These are phyloP conservation scores for Pseudohyphozyma bogoriensis DNA, from an alignment of 768 basidiomycete genomes.

Conservation along the genomic window DNA sequence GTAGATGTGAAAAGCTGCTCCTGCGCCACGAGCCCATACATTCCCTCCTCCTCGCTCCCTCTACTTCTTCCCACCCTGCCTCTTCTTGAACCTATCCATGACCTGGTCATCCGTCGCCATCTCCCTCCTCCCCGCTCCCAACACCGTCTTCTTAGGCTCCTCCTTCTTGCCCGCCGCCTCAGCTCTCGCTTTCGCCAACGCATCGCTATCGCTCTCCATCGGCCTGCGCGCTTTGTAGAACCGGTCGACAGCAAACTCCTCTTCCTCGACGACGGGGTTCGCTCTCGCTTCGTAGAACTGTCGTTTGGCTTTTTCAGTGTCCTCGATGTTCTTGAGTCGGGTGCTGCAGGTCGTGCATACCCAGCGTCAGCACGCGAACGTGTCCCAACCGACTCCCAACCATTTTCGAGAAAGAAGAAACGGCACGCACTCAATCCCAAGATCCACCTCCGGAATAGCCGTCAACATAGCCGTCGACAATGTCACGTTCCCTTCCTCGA, in stretches of 20 bases:
- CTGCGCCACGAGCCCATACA: no score
- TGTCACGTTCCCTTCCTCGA: slow-evolving; percentile 85
- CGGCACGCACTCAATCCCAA: slow-evolving; percentile 86
- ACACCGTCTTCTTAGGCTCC: neutral
- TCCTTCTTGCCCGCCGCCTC: slow-evolving; percentile 59
- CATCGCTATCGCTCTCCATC: slow-evolving; percentile 73
- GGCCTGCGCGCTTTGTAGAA: slow-evolving; percentile 78
- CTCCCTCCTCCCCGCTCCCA: neutral
- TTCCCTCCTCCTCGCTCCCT: slow-evolving; percentile 19
- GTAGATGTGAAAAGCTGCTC: no score
- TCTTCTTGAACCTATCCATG: slow-evolving; percentile 95
- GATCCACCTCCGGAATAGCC: slow-evolving; percentile 93
- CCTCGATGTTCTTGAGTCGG: slow-evolving; percentile 88
- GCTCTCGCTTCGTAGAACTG: slow-evolving; percentile 52
- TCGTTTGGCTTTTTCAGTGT: slow-evolving; percentile 92
- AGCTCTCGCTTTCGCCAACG: slow-evolving; percentile 74
- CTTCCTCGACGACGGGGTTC: slow-evolving; percentile 44
- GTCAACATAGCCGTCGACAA: slow-evolving; percentile 92
- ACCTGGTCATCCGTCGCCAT: slow-evolving; percentile 88
- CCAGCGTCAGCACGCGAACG: neutral
- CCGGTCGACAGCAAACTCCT: slow-evolving; percentile 74
- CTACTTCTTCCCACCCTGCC: no score
- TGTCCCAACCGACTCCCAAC: no score
- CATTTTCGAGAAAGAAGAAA: neutral
- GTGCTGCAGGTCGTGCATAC: slow-evolving; percentile 45